Base-by-base conservation (phyloP, 2,329 filamentous ascomycete genomes). In the Tolypocladium ovalisporum region DNA sequence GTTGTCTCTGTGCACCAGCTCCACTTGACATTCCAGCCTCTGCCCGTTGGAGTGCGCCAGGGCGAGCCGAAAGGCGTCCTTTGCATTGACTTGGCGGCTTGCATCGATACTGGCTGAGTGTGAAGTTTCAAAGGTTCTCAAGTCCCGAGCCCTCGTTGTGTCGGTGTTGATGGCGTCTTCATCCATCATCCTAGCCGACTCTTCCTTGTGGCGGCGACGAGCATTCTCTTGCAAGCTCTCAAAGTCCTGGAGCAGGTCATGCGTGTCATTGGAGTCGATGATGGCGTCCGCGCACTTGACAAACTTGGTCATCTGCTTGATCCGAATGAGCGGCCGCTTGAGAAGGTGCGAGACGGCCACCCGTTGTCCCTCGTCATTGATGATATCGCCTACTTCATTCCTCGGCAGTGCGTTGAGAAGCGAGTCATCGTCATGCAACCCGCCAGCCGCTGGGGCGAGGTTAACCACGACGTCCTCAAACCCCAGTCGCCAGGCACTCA, bases 391-490 rank as follows among this genome's bases (percentile, higher is more conserved):
- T 56, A 86, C 76, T 58, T 81, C 80, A 56, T 87, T 86, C 56
- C 75, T 78, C 61, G 81, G 83, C 74, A 82, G 75, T 1, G 79
- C 82, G 60, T 82, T 77, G 55, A 86, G 68, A 1, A 85, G 72
- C 1, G 82, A 84, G 61, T 85, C 79, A 42, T 84, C 78, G 53
- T 87, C 83, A 37, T 86, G 83, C 1, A 71, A 66, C 1, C 65
- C 65, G 19, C 73, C 75, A 1, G 74, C 73, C 5, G 84, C 82
- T 9, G 90, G 89, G 1, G 90, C 91, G 37, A 97, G 83, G 68
- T 96, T 97, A 64, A 99, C 90, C 54, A 97, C 85, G 24, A 99
- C 84, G 68, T 96, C 92, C 66, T 96, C 89, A 71, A 97, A 99
- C 0, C 94, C 94, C 53, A 97, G 80, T 35, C 91, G 83, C 94